Percentiles rank a stretch among this genome's conserved stretches.
These are phyloP conservation scores for Trametes punicea DNA, from an alignment of 768 basidiomycete species.

Conservation along the genomic window DNA sequence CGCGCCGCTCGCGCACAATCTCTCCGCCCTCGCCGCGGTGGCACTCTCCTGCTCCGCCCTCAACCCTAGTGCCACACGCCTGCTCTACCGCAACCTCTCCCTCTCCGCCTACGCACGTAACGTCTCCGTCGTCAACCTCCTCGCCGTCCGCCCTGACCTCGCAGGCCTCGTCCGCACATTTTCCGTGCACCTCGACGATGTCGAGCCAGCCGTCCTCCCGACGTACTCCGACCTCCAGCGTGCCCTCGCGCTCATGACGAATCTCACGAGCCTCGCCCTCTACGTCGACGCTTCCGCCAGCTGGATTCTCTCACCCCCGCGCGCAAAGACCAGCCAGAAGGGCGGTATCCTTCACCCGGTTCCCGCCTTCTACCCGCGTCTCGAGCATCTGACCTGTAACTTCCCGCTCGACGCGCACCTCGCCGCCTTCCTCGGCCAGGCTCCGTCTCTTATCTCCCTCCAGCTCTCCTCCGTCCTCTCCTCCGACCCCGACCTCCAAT, in stretches of 20 bases:
- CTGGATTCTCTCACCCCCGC: slow-evolving; percentile 45
- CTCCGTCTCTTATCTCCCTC: slow-evolving; percentile 54
- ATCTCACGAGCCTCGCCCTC: slow-evolving; percentile 54
- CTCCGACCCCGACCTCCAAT: slow-evolving; percentile 8
- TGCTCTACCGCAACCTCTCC: slow-evolving; percentile 59
- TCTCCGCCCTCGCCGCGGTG: slow-evolving; percentile 44
- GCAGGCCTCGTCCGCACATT: slow-evolving; percentile 63
- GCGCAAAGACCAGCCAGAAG: slow-evolving; percentile 8
- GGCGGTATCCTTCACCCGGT: slow-evolving; percentile 1
- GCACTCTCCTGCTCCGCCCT: slow-evolving; percentile 42
- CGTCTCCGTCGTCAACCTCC: slow-evolving; percentile 48
- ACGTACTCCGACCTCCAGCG: slow-evolving; percentile 43
- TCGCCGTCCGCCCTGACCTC: slow-evolving; percentile 54
- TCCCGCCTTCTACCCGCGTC: slow-evolving; percentile 38
- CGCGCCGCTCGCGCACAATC: slow-evolving; percentile 31
- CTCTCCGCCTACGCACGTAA: slow-evolving; percentile 44
- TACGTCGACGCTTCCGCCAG: slow-evolving; percentile 45
- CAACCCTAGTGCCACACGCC: slow-evolving; percentile 50
- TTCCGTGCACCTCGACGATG: slow-evolving; percentile 47
- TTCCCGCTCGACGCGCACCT: slow-evolving; percentile 60
- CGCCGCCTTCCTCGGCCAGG: slow-evolving; percentile 53
- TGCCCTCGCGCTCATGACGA: slow-evolving; percentile 61
- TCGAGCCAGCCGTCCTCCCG: slow-evolving; percentile 36
- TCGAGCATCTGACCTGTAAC: slow-evolving; percentile 56
- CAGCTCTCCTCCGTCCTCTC: slow-evolving; percentile 43